Conservation (phyloP, 352 stramenopile species). For the Pythium biforme region DNA sequence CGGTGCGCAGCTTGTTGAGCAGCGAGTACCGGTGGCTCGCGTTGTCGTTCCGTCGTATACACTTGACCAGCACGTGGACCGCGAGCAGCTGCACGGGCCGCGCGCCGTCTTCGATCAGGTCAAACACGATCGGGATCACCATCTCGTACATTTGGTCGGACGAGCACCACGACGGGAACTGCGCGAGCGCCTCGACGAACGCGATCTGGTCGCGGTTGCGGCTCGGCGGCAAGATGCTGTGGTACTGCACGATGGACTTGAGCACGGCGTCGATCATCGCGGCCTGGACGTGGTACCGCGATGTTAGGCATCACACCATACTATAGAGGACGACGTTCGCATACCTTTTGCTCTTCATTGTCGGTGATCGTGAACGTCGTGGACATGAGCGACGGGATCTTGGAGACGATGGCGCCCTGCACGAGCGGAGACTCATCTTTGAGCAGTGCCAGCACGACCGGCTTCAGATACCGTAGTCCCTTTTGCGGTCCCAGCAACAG, state of each 20-base stretch:
- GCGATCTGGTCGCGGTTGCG: conserved; percentile 67
- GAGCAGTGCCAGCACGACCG: conserved; percentile 49
- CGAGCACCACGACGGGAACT: conserved; percentile 58
- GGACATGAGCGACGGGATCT: conserved; percentile 48
- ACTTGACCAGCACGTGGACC: conserved; percentile 61
- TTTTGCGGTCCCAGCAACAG: conserved; percentile 57
- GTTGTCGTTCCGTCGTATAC: conserved; percentile 67
- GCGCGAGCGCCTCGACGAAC: conserved; percentile 61
- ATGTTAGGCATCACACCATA: too few species aligned
- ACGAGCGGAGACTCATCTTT: conserved; percentile 62
- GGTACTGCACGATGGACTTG: conserved; percentile 74
- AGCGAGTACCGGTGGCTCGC: conserved; percentile 68
- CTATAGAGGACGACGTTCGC: background rate
- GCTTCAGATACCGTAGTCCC: conserved; percentile 65
- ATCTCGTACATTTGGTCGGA: conserved; percentile 69
- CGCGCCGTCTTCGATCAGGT: conserved; percentile 72
- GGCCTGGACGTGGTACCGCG: conserved; percentile 25
- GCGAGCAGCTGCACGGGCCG: conserved; percentile 70
- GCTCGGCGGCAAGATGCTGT: conserved; percentile 59
- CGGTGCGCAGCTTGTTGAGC: conserved; percentile 59
- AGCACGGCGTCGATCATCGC: conserved; percentile 52
- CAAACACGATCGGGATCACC: conserved; percentile 75
- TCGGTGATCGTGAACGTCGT: conserved; percentile 50
- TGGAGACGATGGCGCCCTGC: conserved; percentile 60
- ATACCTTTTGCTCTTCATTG: conserved; percentile 67